These are phyloP conservation scores for Asterionellopsis glacialis DNA, from an alignment of 108 stramenopile species.

Conservation along the genomic window DNA sequence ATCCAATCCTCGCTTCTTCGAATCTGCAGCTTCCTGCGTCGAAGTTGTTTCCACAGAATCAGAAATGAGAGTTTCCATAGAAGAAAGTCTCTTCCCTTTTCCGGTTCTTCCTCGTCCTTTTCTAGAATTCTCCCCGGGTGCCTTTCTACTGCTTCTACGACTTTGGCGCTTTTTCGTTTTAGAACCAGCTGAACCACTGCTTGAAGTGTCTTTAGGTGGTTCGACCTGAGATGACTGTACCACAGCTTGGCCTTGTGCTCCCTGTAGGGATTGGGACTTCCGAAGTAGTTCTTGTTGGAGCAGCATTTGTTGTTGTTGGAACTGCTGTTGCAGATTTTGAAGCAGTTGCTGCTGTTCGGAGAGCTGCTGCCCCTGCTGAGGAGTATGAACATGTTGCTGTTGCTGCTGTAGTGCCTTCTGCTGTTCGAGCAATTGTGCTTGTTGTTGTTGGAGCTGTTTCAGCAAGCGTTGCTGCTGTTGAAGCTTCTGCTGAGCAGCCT, in stretches of 20 bases:
- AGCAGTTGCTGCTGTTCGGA: slow-evolving; percentile 52
- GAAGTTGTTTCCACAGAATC: too few relatives aligned
- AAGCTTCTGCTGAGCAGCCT: slow-evolving; percentile 16
- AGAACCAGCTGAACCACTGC: too few relatives aligned
- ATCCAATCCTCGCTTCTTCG: too few relatives aligned
- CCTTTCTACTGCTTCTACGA: neutral
- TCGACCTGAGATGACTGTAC: slow-evolving; percentile 2
- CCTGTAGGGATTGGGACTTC: slow-evolving; percentile 18
- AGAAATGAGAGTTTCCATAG: too few relatives aligned
- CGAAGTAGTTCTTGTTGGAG: slow-evolving; percentile 42
- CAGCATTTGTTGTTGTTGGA: slow-evolving; percentile 54
- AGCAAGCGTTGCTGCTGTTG: slow-evolving; percentile 46
- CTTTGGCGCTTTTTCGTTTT: too few relatives aligned
- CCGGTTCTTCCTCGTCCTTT: neutral
- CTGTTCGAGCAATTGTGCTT: slow-evolving; percentile 35
- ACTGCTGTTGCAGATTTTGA: slow-evolving; percentile 44
- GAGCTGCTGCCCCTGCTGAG: slow-evolving; percentile 48
- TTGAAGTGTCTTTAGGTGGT: too few relatives aligned
- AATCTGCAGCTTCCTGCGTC: too few relatives aligned
- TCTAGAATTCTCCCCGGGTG: neutral
- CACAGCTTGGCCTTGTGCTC: slow-evolving; percentile 2
- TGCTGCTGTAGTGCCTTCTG: slow-evolving; percentile 53
- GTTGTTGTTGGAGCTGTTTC: slow-evolving; percentile 37
- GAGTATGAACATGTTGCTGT: slow-evolving; percentile 17
- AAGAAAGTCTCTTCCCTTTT: slow-evolving; percentile 2